phyloP scores from a whole-genome alignment of 805 yeast genomes.

The Candida yuanshanica region DNA sequence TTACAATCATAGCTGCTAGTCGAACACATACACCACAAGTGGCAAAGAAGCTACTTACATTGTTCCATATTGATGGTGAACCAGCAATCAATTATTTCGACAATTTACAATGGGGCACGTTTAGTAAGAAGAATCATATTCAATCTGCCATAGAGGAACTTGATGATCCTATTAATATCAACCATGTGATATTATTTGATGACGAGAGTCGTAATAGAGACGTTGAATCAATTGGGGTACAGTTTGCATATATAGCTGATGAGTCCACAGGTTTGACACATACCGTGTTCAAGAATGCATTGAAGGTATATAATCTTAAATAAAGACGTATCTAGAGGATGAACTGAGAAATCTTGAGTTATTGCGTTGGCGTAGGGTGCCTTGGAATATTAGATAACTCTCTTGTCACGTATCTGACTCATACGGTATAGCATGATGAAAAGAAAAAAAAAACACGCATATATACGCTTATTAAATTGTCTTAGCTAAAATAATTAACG shows the following conservation, averaged over 20 bases:
- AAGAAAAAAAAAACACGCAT: too few relatives aligned
- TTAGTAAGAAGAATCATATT: conserved; percentile 48
- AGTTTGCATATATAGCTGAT: conserved; percentile 58
- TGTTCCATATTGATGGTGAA: conserved; percentile 45
- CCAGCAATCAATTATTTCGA: conserved; percentile 51
- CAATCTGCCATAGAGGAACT: conserved; percentile 51
- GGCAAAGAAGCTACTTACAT: conserved; percentile 58
- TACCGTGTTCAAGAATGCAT: background rate
- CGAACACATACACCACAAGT: conserved; percentile 74
- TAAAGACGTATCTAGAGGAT: background rate
- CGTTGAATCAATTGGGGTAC: conserved; percentile 65
- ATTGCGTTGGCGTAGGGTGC: too few relatives aligned
- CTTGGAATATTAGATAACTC: too few relatives aligned
- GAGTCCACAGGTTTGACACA: conserved; percentile 25
- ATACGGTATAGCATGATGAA: too few relatives aligned
- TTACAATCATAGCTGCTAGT: conserved; percentile 64
- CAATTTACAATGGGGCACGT: conserved; percentile 64
- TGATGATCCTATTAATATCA: conserved; percentile 35
- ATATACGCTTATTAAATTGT: background rate
- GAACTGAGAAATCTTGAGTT: too few relatives aligned
- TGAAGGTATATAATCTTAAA: background rate
- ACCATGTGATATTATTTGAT: conserved; percentile 50
- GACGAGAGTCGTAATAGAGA: conserved; percentile 78
- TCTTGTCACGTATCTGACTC: too few relatives aligned
- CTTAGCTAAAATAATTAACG: conserved; percentile 7